Percentiles rank a stretch among this genome's conserved stretches.
Conservation (phyloP, 1,284 basidiomycete species). For the Agroathelia rolfsii region DNA sequence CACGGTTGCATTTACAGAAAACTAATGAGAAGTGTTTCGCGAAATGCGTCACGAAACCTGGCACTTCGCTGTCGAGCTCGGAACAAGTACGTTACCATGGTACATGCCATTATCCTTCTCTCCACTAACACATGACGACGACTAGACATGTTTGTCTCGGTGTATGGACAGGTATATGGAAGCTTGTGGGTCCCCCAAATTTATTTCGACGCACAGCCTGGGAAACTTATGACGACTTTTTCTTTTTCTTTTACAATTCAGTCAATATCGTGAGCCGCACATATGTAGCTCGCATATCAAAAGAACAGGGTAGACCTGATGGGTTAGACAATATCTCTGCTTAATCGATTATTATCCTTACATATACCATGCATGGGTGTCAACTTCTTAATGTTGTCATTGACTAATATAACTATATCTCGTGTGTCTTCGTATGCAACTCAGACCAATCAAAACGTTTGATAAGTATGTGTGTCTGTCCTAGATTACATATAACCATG, state of each 20-base stretch:
- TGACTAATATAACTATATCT: too few species aligned
- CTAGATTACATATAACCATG: too few species aligned
- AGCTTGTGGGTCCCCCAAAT: slow-evolving; percentile 55
- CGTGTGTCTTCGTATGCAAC: too few species aligned
- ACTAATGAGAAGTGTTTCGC: slow-evolving; percentile 67
- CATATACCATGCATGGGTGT: too few species aligned
- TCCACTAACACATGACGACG: slow-evolving; percentile 1
- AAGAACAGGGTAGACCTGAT: slow-evolving; percentile 33
- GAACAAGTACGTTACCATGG: slow-evolving; percentile 54
- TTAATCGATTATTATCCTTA: too few species aligned
- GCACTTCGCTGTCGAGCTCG: slow-evolving; percentile 53
- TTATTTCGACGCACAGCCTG: neutral
- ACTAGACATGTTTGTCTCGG: slow-evolving; percentile 59
- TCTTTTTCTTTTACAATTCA: slow-evolving; percentile 21
- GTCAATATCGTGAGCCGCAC: slow-evolving; percentile 68
- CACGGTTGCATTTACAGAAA: slow-evolving; percentile 36
- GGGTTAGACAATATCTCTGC: too few species aligned
- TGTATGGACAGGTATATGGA: slow-evolving; percentile 80
- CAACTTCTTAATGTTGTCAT: too few species aligned
- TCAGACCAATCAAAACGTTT: too few species aligned
- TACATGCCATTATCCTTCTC: neutral
- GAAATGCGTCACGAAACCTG: slow-evolving; percentile 75
- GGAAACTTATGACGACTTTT: slow-evolving; percentile 3
- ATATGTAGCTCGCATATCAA: slow-evolving; percentile 49
- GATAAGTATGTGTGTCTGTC: too few species aligned